These are phyloP conservation scores for Cystobasidium pallidum DNA, from an alignment of 1,284 basidiomycete genomes.

Conservation along the genomic window DNA sequence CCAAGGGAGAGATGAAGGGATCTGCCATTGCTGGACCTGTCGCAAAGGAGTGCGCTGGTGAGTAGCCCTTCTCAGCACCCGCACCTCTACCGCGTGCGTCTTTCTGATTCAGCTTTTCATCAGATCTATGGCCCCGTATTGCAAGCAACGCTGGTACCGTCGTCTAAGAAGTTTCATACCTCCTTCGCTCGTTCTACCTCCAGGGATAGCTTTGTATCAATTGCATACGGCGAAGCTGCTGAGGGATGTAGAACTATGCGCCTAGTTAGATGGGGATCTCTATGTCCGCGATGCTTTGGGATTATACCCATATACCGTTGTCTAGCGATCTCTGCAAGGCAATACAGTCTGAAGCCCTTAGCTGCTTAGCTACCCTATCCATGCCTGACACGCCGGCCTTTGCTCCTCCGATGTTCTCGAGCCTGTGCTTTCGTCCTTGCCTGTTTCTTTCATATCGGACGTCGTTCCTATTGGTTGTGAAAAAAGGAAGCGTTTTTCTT, in stretches of 20 bases:
- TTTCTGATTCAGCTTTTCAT: background rate
- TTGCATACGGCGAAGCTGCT: conserved; percentile 14
- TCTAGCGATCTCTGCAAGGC: conserved; percentile 6
- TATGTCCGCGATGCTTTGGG: background rate
- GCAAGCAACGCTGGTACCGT: conserved; percentile 95
- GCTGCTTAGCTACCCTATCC: conserved; percentile 1
- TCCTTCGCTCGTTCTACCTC: background rate
- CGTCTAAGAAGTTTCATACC: conserved; percentile 62
- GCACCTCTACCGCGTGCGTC: background rate
- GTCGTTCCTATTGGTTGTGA: conserved; percentile 1
- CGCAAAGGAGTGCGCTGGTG: conserved; percentile 85
- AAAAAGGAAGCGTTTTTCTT: background rate
- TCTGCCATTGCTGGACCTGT: conserved; percentile 91
- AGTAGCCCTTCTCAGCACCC: too few relatives aligned
- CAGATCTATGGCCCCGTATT: conserved; percentile 99
- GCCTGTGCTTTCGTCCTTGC: background rate
- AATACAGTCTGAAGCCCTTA: background rate
- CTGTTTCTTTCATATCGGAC: background rate
- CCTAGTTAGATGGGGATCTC: background rate
- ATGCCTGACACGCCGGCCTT: background rate
- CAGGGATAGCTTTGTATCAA: conserved; percentile 29
- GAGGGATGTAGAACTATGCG: conserved; percentile 1
- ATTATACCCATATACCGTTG: background rate
- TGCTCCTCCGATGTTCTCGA: background rate
- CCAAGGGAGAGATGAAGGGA: conserved; percentile 98